A percentile compares a stretch with the other conserved stretches of the same genome.
These are phyloP conservation scores for Neofusicoccum kwambonambiense DNA, from an alignment of 2,329 filamentous ascomycete genomes.

Conservation along the genomic window DNA sequence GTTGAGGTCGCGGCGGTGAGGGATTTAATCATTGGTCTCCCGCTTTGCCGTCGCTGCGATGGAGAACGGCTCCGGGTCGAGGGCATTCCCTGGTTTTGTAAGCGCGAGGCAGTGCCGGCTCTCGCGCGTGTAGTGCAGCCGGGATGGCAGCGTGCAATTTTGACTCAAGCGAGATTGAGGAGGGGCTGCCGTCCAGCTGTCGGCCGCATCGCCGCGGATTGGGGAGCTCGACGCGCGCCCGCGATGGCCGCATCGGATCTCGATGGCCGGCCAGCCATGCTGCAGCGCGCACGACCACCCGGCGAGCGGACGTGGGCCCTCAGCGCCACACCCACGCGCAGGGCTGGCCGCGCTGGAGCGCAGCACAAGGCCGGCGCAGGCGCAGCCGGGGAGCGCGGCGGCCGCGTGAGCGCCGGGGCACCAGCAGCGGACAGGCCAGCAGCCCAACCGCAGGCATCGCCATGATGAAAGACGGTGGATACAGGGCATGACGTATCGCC, in stretches of 20 bases:
- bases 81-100: conserved; percentile 1
- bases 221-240: not conserved
- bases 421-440: not conserved
- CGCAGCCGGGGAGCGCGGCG: not conserved
- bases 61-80: conserved; percentile 3
- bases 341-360: not conserved
- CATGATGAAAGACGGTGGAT: not conserved
- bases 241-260: not conserved
- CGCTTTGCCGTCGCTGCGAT: conserved; percentile 1
- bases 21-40: conserved; percentile 8
- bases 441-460: not conserved
- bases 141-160: not conserved
- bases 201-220: not conserved
- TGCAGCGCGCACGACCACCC: no score
- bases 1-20: conserved; percentile 13
- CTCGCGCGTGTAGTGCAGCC: not conserved
- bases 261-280: not conserved
- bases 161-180: not conserved
- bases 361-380: not conserved
- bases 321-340: not conserved
- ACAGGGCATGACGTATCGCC: not conserved
- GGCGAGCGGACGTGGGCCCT: not conserved
- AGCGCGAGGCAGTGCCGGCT: conserved; percentile 1
- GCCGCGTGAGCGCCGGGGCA: not conserved
- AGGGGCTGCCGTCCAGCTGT: not conserved